Conservation (phyloP, 495 filamentous ascomycete genomes). For the Aspergillus kassunensis region DNA sequence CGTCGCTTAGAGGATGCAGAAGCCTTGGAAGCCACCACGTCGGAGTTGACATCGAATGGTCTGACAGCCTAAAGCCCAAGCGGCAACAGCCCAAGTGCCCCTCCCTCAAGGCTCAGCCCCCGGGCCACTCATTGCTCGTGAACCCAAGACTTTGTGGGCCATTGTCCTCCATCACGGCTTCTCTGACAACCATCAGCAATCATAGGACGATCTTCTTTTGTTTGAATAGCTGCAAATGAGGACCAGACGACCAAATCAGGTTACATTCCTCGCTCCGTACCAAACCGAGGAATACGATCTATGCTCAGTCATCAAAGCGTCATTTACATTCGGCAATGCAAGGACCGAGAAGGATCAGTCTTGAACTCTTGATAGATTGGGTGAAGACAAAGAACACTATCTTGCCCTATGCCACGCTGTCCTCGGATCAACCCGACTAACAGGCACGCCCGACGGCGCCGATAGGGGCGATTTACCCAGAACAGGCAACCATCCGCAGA, state of each 20-base stretch:
- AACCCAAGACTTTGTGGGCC: not conserved
- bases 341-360: not conserved
- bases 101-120: not conserved
- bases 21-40: slow-evolving; percentile 5
- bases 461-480: not conserved
- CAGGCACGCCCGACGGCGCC: not conserved
- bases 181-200: not conserved
- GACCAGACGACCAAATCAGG: not conserved
- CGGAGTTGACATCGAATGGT: slow-evolving; percentile 5
- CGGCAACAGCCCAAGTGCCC: not conserved
- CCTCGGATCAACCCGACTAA: slow-evolving; percentile 3
- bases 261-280: not conserved
- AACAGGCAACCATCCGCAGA: not conserved
- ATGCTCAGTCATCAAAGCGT: not conserved
- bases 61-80: slow-evolving; percentile 10
- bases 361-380: not conserved
- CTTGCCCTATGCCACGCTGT: not conserved
- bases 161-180: not conserved
- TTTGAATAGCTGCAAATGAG: not conserved
- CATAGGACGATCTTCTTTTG: not conserved
- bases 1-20: slow-evolving; percentile 8
- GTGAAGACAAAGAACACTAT: not conserved
- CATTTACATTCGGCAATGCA: not conserved
- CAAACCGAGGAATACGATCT: not conserved
- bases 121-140: not conserved